These are phyloP conservation scores for Ascosphaera apis DNA, from an alignment of 2,329 filamentous ascomycete genomes.

Conservation along the genomic window DNA sequence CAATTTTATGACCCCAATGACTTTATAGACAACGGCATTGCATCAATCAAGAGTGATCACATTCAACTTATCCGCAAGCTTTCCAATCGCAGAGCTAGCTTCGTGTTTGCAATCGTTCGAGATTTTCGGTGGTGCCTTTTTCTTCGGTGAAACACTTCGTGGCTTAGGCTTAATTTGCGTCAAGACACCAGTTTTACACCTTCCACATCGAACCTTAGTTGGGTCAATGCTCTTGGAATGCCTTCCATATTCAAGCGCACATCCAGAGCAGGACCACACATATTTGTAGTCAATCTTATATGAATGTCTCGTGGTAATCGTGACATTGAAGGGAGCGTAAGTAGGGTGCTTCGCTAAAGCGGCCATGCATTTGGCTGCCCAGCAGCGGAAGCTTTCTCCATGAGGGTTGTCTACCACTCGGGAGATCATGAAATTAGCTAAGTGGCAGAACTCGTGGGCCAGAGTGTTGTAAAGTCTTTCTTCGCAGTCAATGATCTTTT, in stretches of 20 bases:
- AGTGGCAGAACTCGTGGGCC: constrained; percentile 92
- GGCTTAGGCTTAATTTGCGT: constrained; percentile 62
- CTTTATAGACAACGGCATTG: too few relatives aligned
- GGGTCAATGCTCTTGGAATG: constrained; percentile 73
- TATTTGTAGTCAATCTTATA: constrained; percentile 90
- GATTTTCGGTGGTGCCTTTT: too few relatives aligned
- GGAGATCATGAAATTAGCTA: constrained; percentile 75
- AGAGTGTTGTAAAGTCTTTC: constrained; percentile 65
- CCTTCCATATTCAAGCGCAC: constrained; percentile 50
- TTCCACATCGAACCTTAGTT: constrained; percentile 46
- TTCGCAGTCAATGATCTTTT: constrained; percentile 64
- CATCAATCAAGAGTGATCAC: too few relatives aligned
- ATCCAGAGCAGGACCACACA: constrained; percentile 54
- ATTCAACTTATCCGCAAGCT: too few relatives aligned
- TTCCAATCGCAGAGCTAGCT: too few relatives aligned
- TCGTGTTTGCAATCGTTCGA: too few relatives aligned
- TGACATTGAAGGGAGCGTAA: constrained; percentile 34
- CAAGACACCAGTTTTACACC: constrained; percentile 46
- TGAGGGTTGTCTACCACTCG: constrained; percentile 56
- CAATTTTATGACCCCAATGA: too few relatives aligned
- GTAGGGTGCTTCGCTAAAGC: constrained; percentile 26
- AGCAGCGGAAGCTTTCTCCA: constrained; percentile 61
- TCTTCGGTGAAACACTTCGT: constrained; percentile 20
- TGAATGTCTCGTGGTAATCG: constrained; percentile 71
- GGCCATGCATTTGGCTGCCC: constrained; percentile 24